These are phyloP conservation scores for Eragrostis nindensis DNA, from an alignment of 176 grass and related monocot genomes.

Conservation along the genomic window DNA sequence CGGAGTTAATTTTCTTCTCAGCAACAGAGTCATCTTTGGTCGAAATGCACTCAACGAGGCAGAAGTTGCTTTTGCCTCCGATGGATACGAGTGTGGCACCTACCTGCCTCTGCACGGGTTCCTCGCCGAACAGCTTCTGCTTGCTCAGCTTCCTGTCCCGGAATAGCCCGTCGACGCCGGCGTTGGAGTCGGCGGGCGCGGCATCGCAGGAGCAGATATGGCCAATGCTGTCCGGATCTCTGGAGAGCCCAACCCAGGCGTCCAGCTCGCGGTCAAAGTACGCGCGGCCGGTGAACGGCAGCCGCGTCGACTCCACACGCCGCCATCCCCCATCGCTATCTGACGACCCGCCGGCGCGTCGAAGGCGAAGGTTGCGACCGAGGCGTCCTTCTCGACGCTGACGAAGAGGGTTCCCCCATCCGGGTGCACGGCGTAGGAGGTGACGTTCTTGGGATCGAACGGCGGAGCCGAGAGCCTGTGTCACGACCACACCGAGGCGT, in stretches of 20 bases:
- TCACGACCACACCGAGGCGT: neutral
- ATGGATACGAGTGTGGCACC: constrained; percentile 19
- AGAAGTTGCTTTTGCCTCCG: neutral
- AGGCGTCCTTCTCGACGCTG: neutral
- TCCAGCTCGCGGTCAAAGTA: neutral
- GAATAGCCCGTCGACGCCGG: neutral
- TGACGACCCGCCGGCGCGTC: too few relatives aligned
- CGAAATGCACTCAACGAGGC: constrained; percentile 1
- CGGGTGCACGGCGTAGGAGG: neutral
- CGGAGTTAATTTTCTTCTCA: too few relatives aligned
- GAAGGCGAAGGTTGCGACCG: too few relatives aligned
- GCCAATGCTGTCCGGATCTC: neutral
- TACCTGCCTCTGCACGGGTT: neutral
- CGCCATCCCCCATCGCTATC: too few relatives aligned
- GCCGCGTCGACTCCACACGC: neutral
- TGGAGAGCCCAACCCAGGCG: constrained; percentile 1
- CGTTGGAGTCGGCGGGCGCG: neutral
- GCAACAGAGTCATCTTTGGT: too few relatives aligned
- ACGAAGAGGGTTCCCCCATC: neutral
- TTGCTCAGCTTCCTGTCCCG: neutral
- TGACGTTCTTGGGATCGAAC: neutral
- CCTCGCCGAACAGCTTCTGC: constrained; percentile 3
- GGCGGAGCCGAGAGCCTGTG: neutral
- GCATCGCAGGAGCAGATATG: neutral
- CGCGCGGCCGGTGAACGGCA: neutral